Percentiles rank a stretch among this genome's conserved stretches.
Evolutionary conservation across 768 basidiomycete species (phyloP).

Genomic region (Boletus rubropictus): DNA sequence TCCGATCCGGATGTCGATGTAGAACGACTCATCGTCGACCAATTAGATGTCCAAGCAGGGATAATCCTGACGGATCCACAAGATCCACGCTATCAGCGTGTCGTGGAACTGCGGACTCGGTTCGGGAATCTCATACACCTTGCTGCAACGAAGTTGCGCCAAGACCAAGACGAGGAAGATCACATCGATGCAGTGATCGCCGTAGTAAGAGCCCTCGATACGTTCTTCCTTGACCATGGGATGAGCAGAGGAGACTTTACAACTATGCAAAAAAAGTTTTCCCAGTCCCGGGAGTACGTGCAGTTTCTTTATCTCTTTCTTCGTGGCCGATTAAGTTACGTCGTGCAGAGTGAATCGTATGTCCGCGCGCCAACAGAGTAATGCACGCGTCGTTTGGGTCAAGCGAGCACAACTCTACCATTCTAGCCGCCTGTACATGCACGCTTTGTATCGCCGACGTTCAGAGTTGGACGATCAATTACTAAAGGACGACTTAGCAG

Average conservation of each 20-base stretch:
- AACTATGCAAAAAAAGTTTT: constrained; percentile 47
- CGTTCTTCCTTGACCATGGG: constrained; percentile 68
- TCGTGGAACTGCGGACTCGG: constrained; percentile 48
- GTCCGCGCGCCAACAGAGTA: constrained; percentile 69
- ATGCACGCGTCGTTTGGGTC: constrained; percentile 66
- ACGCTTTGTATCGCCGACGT: constrained; percentile 67
- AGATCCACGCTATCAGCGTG: constrained; percentile 70
- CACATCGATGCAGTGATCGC: constrained; percentile 81
- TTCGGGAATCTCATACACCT: constrained; percentile 64
- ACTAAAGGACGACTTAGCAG: constrained; percentile 55
- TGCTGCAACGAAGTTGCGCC: constrained; percentile 60
- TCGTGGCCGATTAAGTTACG: background rate
- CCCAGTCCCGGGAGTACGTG: constrained; percentile 29
- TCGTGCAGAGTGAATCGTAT: constrained; percentile 52
- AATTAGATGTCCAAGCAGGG: constrained; percentile 65
- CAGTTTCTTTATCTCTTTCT: background rate
- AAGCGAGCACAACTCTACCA: constrained; percentile 79
- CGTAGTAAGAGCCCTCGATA: constrained; percentile 69
- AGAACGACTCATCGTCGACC: constrained; percentile 61
- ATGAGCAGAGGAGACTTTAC: constrained; percentile 55
- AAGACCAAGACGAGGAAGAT: constrained; percentile 63
- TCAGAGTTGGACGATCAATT: constrained; percentile 69
- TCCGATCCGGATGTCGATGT: constrained; percentile 59
- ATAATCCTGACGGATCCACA: constrained; percentile 66
- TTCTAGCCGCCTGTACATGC: constrained; percentile 69